Conservation (phyloP, 768 basidiomycete species). For the Porphyrellus cyaneotinctus region DNA sequence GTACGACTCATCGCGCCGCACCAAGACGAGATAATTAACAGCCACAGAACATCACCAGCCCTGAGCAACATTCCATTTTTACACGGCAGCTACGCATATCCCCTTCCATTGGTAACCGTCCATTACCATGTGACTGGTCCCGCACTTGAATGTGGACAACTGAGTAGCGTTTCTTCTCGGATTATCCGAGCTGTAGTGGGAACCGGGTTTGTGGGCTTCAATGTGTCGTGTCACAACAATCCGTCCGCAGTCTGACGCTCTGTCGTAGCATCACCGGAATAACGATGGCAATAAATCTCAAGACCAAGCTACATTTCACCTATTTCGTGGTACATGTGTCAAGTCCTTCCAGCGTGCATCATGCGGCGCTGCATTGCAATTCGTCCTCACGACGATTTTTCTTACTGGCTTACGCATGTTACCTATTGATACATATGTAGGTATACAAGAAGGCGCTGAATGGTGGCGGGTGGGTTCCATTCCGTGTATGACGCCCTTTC, state of each 20-base stretch:
- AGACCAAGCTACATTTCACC: constrained; percentile 26
- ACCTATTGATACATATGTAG: not conserved
- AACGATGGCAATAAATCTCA: constrained; percentile 3
- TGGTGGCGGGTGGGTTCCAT: not conserved
- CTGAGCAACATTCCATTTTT: no score
- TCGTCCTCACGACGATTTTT: not conserved
- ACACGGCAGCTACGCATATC: no score
- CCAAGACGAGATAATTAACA: no score
- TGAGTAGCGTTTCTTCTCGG: not conserved
- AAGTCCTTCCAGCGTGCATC: no score
- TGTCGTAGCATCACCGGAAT: not conserved
- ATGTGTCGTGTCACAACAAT: no score
- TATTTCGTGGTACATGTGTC: constrained; percentile 41
- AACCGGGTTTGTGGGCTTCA: no score
- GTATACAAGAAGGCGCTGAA: not conserved
- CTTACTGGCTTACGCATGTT: not conserved
- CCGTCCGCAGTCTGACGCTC: not conserved
- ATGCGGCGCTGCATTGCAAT: not conserved
- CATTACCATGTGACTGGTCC: no score
- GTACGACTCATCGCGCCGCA: no score
- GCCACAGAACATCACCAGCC: no score
- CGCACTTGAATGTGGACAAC: not conserved
- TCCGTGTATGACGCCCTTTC: not conserved
- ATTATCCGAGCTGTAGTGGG: not conserved
- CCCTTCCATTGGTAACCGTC: no score